Base-by-base conservation (phyloP, 2,329 filamentous ascomycete species). In the Leptographium procerum region DNA sequence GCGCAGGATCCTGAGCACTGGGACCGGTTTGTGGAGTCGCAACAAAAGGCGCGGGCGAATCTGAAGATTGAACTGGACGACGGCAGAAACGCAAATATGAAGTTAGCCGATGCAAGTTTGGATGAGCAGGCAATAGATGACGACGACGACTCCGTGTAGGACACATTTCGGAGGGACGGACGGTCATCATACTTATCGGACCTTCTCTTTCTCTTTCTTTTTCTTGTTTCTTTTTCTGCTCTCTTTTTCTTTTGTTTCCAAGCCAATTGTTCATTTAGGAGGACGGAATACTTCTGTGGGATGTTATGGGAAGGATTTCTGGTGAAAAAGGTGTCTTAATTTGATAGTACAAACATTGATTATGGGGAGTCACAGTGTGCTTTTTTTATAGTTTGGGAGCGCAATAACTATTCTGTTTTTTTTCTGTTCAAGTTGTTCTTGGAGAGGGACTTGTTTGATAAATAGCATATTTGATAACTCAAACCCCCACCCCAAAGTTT, bases 1-100 rank as follows among this genome's bases (percentile, higher is more conserved):
- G 81, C 81, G 6, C 77, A 79, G 31, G 88, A 90, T 62, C 83
- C 84, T 0, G 81, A 84, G 61, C 78, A 87, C 68, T 82, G 88
- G 79, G 78, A 80, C 55, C 71, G 72, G 9, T 82, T 91, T 66
- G 77, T 80, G 28, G 82, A 86, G 69, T 75, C 78, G 43, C 83
- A 85, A 70, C 73, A 80, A 65, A 83, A 83, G 70, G 79, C 81
- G 7, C 72, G 76, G 59, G 78, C 76, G 13, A 84, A 84, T 64
- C 75, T 79, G 24, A 72, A 70, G 54, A 60, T 64, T 7, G 61
- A 57, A 22, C 19, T 58, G 31, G 61, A 36, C 9, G 59, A 59
- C 45, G 22, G 53, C 22, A 31, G 26, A 14, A 52, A 34, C 8
- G 53, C 31, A n/a, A 22, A 8, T 10, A 14, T 48, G 19, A 48